Percentiles rank a stretch among this genome's conserved stretches.
These are phyloP conservation scores for Naganishia cerealis DNA, from an alignment of 1,284 basidiomycete genomes.

Conservation along the genomic window DNA sequence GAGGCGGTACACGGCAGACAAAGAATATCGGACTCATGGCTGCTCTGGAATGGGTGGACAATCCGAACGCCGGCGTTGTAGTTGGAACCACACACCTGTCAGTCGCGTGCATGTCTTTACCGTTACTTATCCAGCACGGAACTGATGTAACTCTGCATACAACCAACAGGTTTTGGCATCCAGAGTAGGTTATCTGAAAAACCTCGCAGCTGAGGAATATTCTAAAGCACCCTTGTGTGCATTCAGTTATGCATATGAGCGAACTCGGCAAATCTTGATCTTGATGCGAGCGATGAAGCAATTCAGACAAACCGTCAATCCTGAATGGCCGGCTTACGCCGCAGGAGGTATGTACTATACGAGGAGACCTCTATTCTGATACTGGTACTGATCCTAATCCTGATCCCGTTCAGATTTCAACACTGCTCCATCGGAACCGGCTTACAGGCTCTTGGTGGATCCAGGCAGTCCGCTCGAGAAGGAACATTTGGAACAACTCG, in stretches of 20 bases:
- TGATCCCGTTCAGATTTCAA: constrained; percentile 74
- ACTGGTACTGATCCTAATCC: constrained; percentile 16
- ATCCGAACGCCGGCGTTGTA: constrained; percentile 56
- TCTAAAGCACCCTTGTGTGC: constrained; percentile 19
- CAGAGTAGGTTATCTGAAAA: constrained; percentile 60
- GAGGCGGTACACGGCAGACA: constrained; percentile 69
- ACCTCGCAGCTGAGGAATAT: background rate
- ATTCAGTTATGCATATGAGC: constrained; percentile 78
- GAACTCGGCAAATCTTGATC: constrained; percentile 64
- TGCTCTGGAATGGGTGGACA: constrained; percentile 60
- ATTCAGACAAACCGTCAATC: constrained; percentile 61
- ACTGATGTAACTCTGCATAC: background rate
- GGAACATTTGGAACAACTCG: constrained; percentile 61
- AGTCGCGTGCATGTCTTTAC: constrained; percentile 31
- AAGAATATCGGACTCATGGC: constrained; percentile 78
- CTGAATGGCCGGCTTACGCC: constrained; percentile 73
- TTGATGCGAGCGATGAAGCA: constrained; percentile 66
- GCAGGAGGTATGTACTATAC: constrained; percentile 69
- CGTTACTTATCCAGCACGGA: background rate
- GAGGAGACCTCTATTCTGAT: constrained; percentile 3
- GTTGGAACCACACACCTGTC: constrained; percentile 66
- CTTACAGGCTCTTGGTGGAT: constrained; percentile 71
- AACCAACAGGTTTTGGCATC: constrained; percentile 76
- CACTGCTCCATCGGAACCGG: constrained; percentile 78
- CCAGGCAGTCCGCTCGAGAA: constrained; percentile 62